Conservation (phyloP, 1,284 basidiomycete genomes). For the Peniophora sp. region DNA sequence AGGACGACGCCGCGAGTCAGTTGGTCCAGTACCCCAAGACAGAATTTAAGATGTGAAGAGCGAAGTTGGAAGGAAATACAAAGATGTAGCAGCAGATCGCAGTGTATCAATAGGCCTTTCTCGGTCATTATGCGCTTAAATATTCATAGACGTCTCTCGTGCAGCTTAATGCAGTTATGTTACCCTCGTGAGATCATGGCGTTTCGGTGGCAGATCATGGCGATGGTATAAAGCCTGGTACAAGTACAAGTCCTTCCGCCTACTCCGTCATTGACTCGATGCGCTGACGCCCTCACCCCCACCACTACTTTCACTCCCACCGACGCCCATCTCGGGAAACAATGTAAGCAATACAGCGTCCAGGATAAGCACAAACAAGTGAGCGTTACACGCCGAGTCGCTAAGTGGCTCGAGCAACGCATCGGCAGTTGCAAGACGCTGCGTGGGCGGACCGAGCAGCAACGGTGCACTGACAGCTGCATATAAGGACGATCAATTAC, state of each 20-base stretch:
- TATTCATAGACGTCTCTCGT: background rate
- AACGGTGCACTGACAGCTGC: conserved; percentile 26
- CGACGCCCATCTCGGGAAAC: conserved; percentile 56
- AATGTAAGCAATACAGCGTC: conserved; percentile 53
- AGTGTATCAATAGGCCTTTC: conserved; percentile 5
- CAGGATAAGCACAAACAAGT: conserved; percentile 55
- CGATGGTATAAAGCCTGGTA: background rate
- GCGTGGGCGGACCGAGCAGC: conserved; percentile 37
- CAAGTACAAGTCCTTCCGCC: conserved; percentile 1
- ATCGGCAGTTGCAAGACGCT: conserved; percentile 32
- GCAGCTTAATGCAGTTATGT: no score
- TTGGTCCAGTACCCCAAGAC: conserved; percentile 39
- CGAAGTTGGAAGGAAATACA: conserved; percentile 1
- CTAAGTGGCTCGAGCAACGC: conserved; percentile 51
- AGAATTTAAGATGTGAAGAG: conserved; percentile 39
- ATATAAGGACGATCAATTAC: conserved; percentile 15
- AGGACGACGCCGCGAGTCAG: conserved; percentile 69
- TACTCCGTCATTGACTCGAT: background rate
- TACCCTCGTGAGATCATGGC: conserved; percentile 1
- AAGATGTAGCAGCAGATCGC: background rate
- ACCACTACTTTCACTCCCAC: conserved; percentile 8
- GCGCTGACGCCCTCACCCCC: background rate
- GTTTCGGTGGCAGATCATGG: background rate
- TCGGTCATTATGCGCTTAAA: background rate
- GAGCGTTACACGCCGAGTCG: conserved; percentile 54